Conservation (phyloP, 208 protist species). For the Crithidia brevicula region DNA sequence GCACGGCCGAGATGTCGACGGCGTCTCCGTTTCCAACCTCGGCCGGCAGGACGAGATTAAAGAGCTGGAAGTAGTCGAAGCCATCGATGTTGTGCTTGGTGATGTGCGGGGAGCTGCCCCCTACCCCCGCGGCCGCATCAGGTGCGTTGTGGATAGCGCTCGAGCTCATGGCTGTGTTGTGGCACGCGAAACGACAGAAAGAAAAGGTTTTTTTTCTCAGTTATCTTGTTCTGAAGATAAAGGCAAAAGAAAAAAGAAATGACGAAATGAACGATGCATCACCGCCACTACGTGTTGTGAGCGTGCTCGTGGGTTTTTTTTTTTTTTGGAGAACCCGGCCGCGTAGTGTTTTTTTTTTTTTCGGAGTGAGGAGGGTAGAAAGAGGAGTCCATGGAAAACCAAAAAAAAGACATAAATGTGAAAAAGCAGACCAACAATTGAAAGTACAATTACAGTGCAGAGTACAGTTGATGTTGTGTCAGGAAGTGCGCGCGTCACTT, state of each 20-base stretch:
- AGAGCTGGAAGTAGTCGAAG: slow-evolving; percentile 73
- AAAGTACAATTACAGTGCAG: no score
- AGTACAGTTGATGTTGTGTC: no score
- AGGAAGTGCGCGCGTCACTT: no score
- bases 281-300: no score
- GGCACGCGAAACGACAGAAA: no score
- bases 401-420: no score
- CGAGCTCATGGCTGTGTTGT: background rate
- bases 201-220: background rate
- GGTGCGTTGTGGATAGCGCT: background rate
- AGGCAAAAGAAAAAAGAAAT: slow-evolving; percentile 15
- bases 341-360: no score
- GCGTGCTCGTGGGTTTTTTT: no score
- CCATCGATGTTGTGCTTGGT: slow-evolving; percentile 62
- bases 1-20: slow-evolving; percentile 31
- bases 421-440: no score
- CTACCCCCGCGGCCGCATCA: background rate
- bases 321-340: no score
- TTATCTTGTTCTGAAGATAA: background rate
- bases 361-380: no score
- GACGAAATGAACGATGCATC: background rate
- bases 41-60: slow-evolving; percentile 32
- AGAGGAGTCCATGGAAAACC: no score
- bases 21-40: background rate
- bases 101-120: slow-evolving; percentile 21